A percentile compares a stretch with the other conserved stretches of the same genome.
phyloP scores from a whole-genome alignment of 805 yeast species.

The Saccharomycopsis fibuligera region DNA sequence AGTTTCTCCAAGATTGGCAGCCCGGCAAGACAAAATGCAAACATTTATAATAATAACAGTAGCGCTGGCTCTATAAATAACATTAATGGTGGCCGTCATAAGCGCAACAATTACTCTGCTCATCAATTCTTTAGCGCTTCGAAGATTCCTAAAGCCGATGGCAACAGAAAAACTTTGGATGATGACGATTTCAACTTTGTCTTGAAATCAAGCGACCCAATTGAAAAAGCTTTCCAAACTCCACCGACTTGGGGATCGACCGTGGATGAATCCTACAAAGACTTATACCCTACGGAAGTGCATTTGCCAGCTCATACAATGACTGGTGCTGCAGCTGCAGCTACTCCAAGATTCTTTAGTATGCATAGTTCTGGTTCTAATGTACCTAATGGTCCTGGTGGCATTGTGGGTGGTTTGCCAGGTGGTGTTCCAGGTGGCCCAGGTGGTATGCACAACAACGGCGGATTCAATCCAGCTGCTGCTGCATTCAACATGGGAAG shows the following conservation, averaged over 20 bases:
- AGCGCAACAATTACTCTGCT: constrained; percentile 1
- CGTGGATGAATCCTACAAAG: constrained; percentile 48
- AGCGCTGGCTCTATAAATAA: constrained; percentile 1
- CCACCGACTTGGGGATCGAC: constrained; percentile 74
- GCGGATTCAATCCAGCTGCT: not conserved
- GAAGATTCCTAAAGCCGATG: constrained; percentile 11
- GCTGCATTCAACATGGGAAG: not conserved
- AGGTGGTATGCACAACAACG: not conserved
- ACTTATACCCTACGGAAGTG: constrained; percentile 37
- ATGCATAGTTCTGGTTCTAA: not conserved
- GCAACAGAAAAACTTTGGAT: constrained; percentile 3
- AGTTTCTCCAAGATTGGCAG: constrained; percentile 1
- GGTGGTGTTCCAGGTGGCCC: constrained; percentile 2
- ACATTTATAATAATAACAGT: constrained; percentile 9
- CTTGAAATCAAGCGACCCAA: constrained; percentile 14
- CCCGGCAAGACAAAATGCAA: not conserved
- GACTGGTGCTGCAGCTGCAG: too few relatives aligned
- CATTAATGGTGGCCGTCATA: constrained; percentile 2
- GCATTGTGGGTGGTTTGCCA: not conserved
- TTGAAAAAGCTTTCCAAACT: constrained; percentile 63
- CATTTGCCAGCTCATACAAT: not conserved
- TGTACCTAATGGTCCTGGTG: constrained; percentile 1
- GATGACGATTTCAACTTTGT: constrained; percentile 15
- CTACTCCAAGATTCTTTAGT: too few relatives aligned
- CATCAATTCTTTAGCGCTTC: constrained; percentile 7